Conservation (phyloP, 1,139 yeast genomes). For the Scheffersomyces quercinus region DNA sequence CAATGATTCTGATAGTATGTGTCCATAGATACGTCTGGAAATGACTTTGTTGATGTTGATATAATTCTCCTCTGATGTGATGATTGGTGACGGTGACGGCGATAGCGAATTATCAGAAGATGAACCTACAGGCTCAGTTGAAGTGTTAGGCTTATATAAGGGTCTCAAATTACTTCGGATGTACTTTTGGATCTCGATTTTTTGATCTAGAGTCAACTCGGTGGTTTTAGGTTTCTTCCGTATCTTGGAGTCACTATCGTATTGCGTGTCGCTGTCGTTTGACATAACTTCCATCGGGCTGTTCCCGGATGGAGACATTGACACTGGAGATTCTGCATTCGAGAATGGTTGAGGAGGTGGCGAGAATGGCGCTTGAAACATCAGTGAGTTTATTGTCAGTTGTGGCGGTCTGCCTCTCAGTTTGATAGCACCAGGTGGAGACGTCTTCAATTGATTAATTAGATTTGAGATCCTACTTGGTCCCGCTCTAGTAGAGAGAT, state of each 20-base stretch:
- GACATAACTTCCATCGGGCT: slow-evolving; percentile 10
- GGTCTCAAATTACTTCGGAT: slow-evolving; percentile 54
- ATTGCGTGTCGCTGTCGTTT: slow-evolving; percentile 15
- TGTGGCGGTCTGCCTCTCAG: too few species aligned
- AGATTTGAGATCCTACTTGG: slow-evolving; percentile 22
- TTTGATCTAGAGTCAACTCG: slow-evolving; percentile 43
- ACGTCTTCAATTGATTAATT: slow-evolving; percentile 27
- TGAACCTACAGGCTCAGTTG: background rate
- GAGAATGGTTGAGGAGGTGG: background rate
- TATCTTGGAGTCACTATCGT: slow-evolving; percentile 9
- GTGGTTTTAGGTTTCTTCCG: slow-evolving; percentile 4
- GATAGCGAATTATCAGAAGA: slow-evolving; percentile 13
- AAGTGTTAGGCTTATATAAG: slow-evolving; percentile 36
- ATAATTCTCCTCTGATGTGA: slow-evolving; percentile 32
- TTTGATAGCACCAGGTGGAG: slow-evolving; percentile 3
- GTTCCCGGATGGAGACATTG: slow-evolving; percentile 4
- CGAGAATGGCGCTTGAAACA: too few species aligned
- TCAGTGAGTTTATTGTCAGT: too few species aligned
- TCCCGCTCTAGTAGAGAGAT: background rate
- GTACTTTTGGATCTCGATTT: slow-evolving; percentile 50
- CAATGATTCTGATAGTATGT: slow-evolving; percentile 16
- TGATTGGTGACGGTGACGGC: slow-evolving; percentile 5
- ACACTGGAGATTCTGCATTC: slow-evolving; percentile 3
- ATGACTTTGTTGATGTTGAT: slow-evolving; percentile 37
- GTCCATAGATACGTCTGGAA: slow-evolving; percentile 47